Base-by-base conservation (phyloP, 306 rosid species). In the Fagus crenata region DNA sequence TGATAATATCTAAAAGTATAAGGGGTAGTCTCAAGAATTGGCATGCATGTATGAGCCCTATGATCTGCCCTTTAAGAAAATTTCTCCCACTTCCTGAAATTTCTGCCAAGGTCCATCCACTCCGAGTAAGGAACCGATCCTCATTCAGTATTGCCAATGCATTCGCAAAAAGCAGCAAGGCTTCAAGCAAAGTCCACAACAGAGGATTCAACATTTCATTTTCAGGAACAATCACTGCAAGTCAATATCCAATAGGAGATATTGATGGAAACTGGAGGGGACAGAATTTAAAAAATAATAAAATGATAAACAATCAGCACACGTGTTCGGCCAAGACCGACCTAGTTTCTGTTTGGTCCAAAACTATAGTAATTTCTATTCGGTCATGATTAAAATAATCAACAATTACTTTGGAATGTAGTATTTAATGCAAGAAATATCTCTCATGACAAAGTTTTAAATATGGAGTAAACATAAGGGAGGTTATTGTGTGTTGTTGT, bases 111-210 rank as follows among this genome's bases (percentile, higher is more conserved):
- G 93, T 88, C 97, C 96, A 94, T 67, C 95, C 92, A 87, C 97
- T 92, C 5, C 84, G 88, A 60, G 88, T 88, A 17, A 92, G 93
- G 74, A 94, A 94, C 17, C 97, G 82, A 67, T 92, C 96, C 80
- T 94, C 98, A n/a, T 94, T 94, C 83, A 88, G 81, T 53, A 92
- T 88, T n/a, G 97, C 95, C 67, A 94, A 79, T 13, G 91, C 92
- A 73, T 94, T 94, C 72, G 90, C 86, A 36, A 92, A 83, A 33
- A 92, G 87, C 51, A 92, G 82, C 72, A 89, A 41, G n/a, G 93
- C 97, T 87, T 90, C 90, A 6, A 94, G 63, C 12, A 86, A 58
- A 17, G 87, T 84, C 97, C 98, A 64, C 51, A 49, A 72, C 6
- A 69, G 15, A 75, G 76, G 9, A 67, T 75, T 79, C 31, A 12